Percentiles rank a stretch among this genome's conserved stretches.
Conservation (phyloP, 2,329 filamentous ascomycete genomes). For the Aspergillus tamarii region DNA sequence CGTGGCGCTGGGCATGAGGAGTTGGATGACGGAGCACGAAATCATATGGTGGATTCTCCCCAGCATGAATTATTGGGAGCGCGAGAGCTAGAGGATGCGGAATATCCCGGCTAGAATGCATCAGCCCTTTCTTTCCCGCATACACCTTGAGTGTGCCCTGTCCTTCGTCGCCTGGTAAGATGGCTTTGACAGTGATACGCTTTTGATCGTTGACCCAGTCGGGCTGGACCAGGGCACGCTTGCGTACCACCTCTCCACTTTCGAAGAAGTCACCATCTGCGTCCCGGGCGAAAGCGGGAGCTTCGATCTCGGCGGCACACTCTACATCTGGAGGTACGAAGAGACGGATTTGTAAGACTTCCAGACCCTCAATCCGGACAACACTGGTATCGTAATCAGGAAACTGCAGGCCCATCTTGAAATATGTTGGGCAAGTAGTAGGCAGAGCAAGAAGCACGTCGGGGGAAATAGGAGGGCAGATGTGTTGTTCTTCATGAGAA, state of each 20-base stretch:
- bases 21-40: slow-evolving; percentile 93
- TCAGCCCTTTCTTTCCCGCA: slow-evolving; percentile 88
- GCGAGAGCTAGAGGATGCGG: slow-evolving; percentile 88
- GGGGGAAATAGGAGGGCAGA: slow-evolving; percentile 83
- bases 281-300: slow-evolving; percentile 77
- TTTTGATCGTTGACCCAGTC: slow-evolving; percentile 89
- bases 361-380: slow-evolving; percentile 83
- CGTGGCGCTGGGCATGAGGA: slow-evolving; percentile 94
- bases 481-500: slow-evolving; percentile 84
- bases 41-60: slow-evolving; percentile 91
- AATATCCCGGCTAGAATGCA: slow-evolving; percentile 97
- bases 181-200: slow-evolving; percentile 88
- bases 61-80: slow-evolving; percentile 85
- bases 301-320: slow-evolving; percentile 88
- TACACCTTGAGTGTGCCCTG: slow-evolving; percentile 87
- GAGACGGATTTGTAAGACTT: slow-evolving; percentile 89
- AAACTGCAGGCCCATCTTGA: slow-evolving; percentile 78
- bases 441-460: slow-evolving; percentile 86
- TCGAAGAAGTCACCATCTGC: slow-evolving; percentile 91
- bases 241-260: slow-evolving; percentile 81
- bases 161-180: slow-evolving; percentile 89
- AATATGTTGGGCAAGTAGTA: slow-evolving; percentile 82
- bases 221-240: slow-evolving; percentile 84
- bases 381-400: slow-evolving; percentile 89
- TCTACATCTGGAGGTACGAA: slow-evolving; percentile 88